Evolutionary conservation across 257 asterid genomes (phyloP).

Genomic region (Anisodus acutangulus): DNA sequence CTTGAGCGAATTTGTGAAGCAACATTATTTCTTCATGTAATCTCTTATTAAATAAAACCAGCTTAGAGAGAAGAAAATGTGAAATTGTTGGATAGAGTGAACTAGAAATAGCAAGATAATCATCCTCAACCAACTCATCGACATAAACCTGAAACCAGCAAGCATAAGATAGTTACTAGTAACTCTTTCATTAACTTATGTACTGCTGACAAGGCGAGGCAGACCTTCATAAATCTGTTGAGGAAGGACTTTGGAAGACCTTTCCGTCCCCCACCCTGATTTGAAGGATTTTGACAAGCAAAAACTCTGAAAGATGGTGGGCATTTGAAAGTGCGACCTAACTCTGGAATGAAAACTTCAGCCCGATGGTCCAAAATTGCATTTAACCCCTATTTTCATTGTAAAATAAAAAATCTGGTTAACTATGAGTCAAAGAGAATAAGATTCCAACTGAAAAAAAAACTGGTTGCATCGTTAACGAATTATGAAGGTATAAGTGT

Average conservation of each 20-base stretch:
- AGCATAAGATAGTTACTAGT: background rate
- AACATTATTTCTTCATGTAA: slow-evolving; percentile 81
- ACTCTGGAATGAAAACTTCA: slow-evolving; percentile 96
- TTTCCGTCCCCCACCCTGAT: slow-evolving; percentile 98
- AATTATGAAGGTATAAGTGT: background rate
- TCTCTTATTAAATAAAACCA: slow-evolving; percentile 73
- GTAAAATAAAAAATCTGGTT: background rate
- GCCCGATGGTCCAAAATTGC: slow-evolving; percentile 98
- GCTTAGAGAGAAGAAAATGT: slow-evolving; percentile 53
- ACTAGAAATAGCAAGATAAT: slow-evolving; percentile 76
- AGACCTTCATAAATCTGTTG: slow-evolving; percentile 95
- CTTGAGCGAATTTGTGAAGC: slow-evolving; percentile 74
- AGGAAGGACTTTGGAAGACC: slow-evolving; percentile 97
- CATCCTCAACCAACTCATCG: slow-evolving; percentile 88
- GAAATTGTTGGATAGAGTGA: slow-evolving; percentile 73
- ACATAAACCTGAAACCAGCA: slow-evolving; percentile 71
- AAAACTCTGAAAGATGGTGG: slow-evolving; percentile 87
- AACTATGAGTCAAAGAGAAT: background rate
- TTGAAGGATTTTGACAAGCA: slow-evolving; percentile 96
- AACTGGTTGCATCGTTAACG: background rate
- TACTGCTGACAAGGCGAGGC: slow-evolving; percentile 8
- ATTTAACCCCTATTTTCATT: slow-evolving; percentile 70
- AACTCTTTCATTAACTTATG: slow-evolving; percentile 9
- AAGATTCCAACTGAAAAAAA: slow-evolving; percentile 7
- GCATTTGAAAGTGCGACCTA: slow-evolving; percentile 81